phyloP scores from a whole-genome alignment of 2,329 filamentous ascomycete species.

The Sclerotinia nivalis region DNA sequence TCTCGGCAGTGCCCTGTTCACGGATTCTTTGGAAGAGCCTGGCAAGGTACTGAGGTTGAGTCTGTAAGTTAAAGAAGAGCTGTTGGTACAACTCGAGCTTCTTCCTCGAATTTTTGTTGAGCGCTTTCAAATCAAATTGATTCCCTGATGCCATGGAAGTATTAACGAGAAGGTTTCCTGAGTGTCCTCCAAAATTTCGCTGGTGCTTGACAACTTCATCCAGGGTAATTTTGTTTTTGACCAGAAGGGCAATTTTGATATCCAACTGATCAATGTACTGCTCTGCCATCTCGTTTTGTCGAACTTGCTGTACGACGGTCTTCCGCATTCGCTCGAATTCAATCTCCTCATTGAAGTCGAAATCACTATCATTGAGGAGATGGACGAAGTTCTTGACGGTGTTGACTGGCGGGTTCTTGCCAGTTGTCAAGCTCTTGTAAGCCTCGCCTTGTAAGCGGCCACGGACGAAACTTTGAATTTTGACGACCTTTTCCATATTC shows the following conservation, averaged over 20 bases:
- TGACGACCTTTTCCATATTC: slow-evolving; percentile 99
- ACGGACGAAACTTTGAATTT: slow-evolving; percentile 95
- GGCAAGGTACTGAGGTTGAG: slow-evolving; percentile 91
- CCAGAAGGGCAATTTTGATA: slow-evolving; percentile 96
- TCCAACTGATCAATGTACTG: slow-evolving; percentile 98
- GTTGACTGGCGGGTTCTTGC: slow-evolving; percentile 94
- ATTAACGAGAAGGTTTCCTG: slow-evolving; percentile 81
- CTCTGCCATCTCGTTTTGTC: slow-evolving; percentile 94
- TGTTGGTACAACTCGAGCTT: slow-evolving; percentile 98
- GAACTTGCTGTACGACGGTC: slow-evolving; percentile 94
- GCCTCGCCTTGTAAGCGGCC: slow-evolving; percentile 95
- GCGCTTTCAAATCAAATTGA: slow-evolving; percentile 92
- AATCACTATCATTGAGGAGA: slow-evolving; percentile 94
- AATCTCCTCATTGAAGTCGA: slow-evolving; percentile 98
- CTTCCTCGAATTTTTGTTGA: slow-evolving; percentile 94
- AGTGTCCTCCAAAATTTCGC: slow-evolving; percentile 89
- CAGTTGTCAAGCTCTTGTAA: slow-evolving; percentile 94
- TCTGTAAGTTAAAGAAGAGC: slow-evolving; percentile 95
- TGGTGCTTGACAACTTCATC: slow-evolving; percentile 98
- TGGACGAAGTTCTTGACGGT: slow-evolving; percentile 99
- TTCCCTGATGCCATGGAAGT: slow-evolving; percentile 86
- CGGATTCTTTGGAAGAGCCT: slow-evolving; percentile 82
- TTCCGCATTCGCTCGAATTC: slow-evolving; percentile 95
- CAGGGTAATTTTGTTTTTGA: slow-evolving; percentile 99
- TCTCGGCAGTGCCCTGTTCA: slow-evolving; percentile 82